phyloP scores from a whole-genome alignment of 495 filamentous ascomycete genomes.

The Extremus antarcticus region DNA sequence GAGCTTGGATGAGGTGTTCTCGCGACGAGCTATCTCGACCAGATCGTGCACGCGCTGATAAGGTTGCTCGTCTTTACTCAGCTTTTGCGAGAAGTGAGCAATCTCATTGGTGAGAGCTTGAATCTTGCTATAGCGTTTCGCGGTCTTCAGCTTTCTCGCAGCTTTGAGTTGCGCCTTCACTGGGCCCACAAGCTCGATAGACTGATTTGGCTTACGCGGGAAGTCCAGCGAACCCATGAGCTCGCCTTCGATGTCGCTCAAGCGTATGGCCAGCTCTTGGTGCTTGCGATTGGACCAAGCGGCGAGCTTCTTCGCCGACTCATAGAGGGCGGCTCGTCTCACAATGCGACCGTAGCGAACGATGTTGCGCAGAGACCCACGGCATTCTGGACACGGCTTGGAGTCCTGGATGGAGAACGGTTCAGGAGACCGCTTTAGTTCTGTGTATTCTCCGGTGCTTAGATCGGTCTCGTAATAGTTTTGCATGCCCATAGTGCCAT shows the following conservation, averaged over 20 bases:
- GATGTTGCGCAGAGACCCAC: slow-evolving; percentile 50
- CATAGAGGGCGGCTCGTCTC: slow-evolving; percentile 51
- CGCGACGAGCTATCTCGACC: slow-evolving; percentile 39
- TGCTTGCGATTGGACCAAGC: slow-evolving; percentile 40
- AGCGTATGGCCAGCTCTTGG: slow-evolving; percentile 36
- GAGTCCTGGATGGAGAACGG: slow-evolving; percentile 42
- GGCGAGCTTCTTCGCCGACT: slow-evolving; percentile 51
- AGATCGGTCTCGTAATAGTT: slow-evolving; percentile 44
- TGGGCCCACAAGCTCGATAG: slow-evolving; percentile 20
- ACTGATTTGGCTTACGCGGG: background rate
- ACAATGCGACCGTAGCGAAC: slow-evolving; percentile 58
- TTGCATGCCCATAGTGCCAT: slow-evolving; percentile 52
- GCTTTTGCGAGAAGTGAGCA: slow-evolving; percentile 34
- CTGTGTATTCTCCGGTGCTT: slow-evolving; percentile 34
- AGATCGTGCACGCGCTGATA: slow-evolving; percentile 30
- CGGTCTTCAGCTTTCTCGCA: slow-evolving; percentile 1
- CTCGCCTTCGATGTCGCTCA: slow-evolving; percentile 27
- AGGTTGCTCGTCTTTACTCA: slow-evolving; percentile 46
- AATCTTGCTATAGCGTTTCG: slow-evolving; percentile 31
- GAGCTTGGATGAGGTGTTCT: slow-evolving; percentile 20
- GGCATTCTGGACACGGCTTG: slow-evolving; percentile 53
- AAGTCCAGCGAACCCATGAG: slow-evolving; percentile 18
- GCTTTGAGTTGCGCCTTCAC: slow-evolving; percentile 1
- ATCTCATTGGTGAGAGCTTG: slow-evolving; percentile 34
- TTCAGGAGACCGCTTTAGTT: slow-evolving; percentile 33